Evolutionary conservation across 2,329 filamentous ascomycete species (phyloP).

Genomic region (Volutella citrinella): DNA sequence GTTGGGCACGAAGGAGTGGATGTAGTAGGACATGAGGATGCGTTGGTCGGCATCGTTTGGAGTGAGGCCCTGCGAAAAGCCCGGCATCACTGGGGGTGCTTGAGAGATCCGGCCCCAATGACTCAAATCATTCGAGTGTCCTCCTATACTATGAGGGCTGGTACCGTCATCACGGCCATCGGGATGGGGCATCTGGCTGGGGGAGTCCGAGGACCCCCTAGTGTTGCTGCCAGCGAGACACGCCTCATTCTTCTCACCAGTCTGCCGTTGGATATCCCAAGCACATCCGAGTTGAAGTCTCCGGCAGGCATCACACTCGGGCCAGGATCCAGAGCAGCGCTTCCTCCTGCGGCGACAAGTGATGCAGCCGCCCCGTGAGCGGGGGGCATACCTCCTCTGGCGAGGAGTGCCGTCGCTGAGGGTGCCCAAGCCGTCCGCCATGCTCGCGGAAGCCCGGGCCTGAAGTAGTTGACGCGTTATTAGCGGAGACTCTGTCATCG

Average conservation of each 20-base stretch:
- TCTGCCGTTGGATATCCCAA: constrained; percentile 2
- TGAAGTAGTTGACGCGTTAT: too few relatives aligned
- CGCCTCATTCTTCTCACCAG: too few relatives aligned
- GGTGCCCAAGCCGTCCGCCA: background rate
- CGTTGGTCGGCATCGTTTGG: constrained; percentile 1
- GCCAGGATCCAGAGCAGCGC: constrained; percentile 3
- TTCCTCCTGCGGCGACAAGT: constrained; percentile 11
- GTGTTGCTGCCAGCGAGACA: too few relatives aligned
- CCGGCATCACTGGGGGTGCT: too few relatives aligned
- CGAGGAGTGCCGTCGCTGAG: constrained; percentile 20
- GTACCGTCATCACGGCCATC: background rate
- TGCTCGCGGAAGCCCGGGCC: background rate
- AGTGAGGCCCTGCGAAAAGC: too few relatives aligned
- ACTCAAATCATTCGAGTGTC: too few relatives aligned
- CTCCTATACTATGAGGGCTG: background rate
- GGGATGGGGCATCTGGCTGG: background rate
- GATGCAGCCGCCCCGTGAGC: constrained; percentile 7
- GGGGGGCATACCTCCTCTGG: constrained; percentile 3
- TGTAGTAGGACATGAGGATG: constrained; percentile 9
- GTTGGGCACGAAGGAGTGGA: constrained; percentile 4
- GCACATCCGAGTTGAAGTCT: constrained; percentile 6
- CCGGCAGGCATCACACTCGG: constrained; percentile 4
- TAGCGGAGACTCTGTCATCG: too few relatives aligned
- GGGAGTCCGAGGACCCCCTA: background rate
- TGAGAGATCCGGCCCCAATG: too few relatives aligned